phyloP scores from a whole-genome alignment of 1,284 basidiomycete genomes.

The Thelephora terrestris region DNA sequence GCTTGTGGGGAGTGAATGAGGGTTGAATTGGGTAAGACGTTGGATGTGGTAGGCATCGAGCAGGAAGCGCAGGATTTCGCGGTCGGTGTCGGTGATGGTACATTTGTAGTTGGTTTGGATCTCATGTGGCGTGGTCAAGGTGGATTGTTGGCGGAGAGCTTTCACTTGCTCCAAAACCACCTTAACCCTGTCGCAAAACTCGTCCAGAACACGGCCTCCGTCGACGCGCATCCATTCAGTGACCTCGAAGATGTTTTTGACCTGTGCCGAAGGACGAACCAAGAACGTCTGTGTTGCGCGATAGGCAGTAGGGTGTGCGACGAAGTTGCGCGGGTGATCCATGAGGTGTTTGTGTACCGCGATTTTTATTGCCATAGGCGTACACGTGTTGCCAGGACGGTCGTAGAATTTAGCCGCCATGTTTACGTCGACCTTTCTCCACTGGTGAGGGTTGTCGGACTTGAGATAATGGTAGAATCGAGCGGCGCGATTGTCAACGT shows the following conservation, averaged over 20 bases:
- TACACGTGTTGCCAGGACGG: slow-evolving; percentile 17
- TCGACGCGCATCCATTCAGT: slow-evolving; percentile 36
- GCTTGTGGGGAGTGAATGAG: slow-evolving; percentile 44
- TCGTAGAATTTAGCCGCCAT: slow-evolving; percentile 40
- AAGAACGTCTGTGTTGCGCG: slow-evolving; percentile 49
- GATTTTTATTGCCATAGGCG: slow-evolving; percentile 33
- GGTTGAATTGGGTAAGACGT: slow-evolving; percentile 55
- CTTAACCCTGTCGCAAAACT: slow-evolving; percentile 52
- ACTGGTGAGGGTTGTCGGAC: slow-evolving; percentile 36
- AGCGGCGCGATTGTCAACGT: slow-evolving; percentile 21
- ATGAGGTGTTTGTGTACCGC: slow-evolving; percentile 75
- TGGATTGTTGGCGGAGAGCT: slow-evolving; percentile 15
- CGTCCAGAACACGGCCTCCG: slow-evolving; percentile 32
- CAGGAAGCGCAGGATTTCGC: slow-evolving; percentile 57
- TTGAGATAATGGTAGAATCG: slow-evolving; percentile 37
- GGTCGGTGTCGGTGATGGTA: slow-evolving; percentile 43
- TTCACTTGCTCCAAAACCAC: slow-evolving; percentile 30
- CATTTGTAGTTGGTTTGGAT: slow-evolving; percentile 18
- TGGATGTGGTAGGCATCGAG: slow-evolving; percentile 47
- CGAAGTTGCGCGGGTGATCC: slow-evolving; percentile 50
- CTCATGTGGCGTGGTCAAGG: slow-evolving; percentile 27
- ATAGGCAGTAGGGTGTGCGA: slow-evolving; percentile 50
- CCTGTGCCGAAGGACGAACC: slow-evolving; percentile 58
- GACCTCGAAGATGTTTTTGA: slow-evolving; percentile 47
- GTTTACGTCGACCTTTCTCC: slow-evolving; percentile 38